Evolutionary conservation across 164 flowering plant species (phyloP), one percentile per base, ranked within the genome.

Genomic region (Malania oleifera): DNA sequence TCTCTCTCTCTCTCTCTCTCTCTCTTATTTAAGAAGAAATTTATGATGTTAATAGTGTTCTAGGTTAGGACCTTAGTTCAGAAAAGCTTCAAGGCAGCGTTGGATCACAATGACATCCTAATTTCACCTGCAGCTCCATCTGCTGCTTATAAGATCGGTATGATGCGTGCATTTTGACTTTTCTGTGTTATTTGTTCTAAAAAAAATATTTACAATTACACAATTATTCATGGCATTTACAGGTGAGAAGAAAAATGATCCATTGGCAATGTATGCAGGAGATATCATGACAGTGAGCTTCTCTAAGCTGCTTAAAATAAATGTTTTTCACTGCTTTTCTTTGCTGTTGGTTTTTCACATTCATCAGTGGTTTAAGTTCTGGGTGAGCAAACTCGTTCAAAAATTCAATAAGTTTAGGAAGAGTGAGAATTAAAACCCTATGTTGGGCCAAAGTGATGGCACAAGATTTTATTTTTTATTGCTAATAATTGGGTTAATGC

Each of bases 71-170:
- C 96, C 46, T 64, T 93, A 71, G 75, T 85, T 17, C 70, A 56
- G 63, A 70, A 78, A 49, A 75, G 84, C 73, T 90, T 93, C 77
- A 87, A 81, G 77, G 73, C 67, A 26, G 92, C 96, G 54, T 56
- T 93, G 67, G 79, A 70, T 66, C 76, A 86, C 55, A 75, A 87
- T 77, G 99, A 88, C 73, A 78, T 93, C 63, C 82, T 93, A 49
- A 83, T 93, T 64, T 89, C 96, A 56, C 99, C 99, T 31, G 92
- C 96, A 43, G 89, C 97, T 58, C 99, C 99, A 45, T 82, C 97
- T 38, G 85, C 87, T 58, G 99, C 99, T 31, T 93, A 90, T 73
- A 83, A 77, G 64, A 80, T 90, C 50, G 99, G 98, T 89, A 80
- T 62, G 65, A 23, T 24, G 24, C 48, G 52, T n/a, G 3, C 18